Conservation (phyloP, 495 filamentous ascomycete species). For the Pyrenula massariospora region DNA sequence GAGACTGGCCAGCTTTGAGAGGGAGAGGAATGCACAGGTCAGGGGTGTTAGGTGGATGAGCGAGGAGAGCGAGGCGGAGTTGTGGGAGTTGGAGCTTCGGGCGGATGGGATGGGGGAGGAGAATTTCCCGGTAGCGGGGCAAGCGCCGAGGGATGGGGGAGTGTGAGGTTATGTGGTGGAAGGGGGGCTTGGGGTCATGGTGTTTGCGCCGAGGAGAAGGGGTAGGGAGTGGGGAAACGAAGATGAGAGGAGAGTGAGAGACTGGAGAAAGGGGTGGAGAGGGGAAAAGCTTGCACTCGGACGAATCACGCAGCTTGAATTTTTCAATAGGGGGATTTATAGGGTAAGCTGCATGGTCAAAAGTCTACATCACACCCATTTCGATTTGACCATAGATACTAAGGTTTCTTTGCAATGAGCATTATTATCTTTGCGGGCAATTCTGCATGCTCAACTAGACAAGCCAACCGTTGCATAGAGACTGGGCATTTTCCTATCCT, state of each 20-base stretch:
- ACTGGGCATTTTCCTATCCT: too few relatives aligned
- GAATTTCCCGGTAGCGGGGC: not conserved
- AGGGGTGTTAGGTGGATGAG: constrained; percentile 6
- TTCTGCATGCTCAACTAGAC: too few relatives aligned
- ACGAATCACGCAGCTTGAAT: too few relatives aligned
- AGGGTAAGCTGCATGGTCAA: too few relatives aligned
- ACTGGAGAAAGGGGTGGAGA: not conserved
- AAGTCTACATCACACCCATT: too few relatives aligned
- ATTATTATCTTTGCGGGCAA: too few relatives aligned
- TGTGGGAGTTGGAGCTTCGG: constrained; percentile 1
- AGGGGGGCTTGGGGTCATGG: not conserved
- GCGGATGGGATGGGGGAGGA: not conserved
- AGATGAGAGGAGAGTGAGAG: not conserved
- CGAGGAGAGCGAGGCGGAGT: not conserved
- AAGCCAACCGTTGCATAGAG: too few relatives aligned
- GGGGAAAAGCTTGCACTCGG: too few relatives aligned
- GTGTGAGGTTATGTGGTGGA: not conserved
- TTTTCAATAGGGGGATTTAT: too few relatives aligned
- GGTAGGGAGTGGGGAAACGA: not conserved
- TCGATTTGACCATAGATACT: too few relatives aligned
- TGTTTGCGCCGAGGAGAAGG: constrained; percentile 1
- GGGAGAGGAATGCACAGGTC: constrained; percentile 4
- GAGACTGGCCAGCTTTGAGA: not conserved
- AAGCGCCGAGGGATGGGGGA: not conserved
- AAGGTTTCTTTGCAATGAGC: too few relatives aligned